Percentiles rank a stretch among this genome's conserved stretches.
Conservation (phyloP, 352 stramenopile genomes). For the Blastocystis sp. region DNA sequence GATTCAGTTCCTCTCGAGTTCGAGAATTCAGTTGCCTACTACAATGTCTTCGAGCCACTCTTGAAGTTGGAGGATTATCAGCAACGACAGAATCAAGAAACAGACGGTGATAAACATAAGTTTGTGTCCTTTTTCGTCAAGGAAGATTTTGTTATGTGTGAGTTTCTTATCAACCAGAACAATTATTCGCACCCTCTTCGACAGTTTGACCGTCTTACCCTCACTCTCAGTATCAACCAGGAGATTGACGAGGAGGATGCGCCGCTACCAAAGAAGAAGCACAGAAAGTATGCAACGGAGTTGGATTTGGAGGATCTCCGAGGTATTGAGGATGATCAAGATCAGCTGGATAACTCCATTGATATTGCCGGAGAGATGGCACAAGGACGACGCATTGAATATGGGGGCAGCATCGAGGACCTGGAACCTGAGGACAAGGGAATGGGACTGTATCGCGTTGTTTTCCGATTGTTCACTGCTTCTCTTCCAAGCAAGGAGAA, state of each 20-base stretch:
- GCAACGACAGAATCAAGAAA: not conserved
- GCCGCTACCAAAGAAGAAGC: not conserved
- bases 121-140: slow-evolving; percentile 22
- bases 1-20: slow-evolving; percentile 70
- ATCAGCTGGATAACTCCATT: not conserved
- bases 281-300: not conserved
- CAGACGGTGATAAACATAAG: slow-evolving; percentile 52
- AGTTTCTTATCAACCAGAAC: slow-evolving; percentile 64
- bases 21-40: slow-evolving; percentile 86
- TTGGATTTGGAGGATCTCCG: not conserved
- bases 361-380: not conserved
- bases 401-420: not conserved
- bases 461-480: not conserved
- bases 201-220: not conserved
- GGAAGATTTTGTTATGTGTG: slow-evolving; percentile 58
- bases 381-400: not conserved
- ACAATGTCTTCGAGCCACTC: slow-evolving; percentile 93
- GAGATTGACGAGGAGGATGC: not conserved
- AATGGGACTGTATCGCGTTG: not conserved
- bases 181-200: not conserved
- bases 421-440: not conserved
- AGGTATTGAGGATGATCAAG: not conserved
- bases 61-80: slow-evolving; percentile 85
- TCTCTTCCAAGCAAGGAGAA: not conserved
- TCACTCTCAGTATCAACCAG: not conserved